Evolutionary conservation across 164 flowering plant genomes (phyloP).

Genomic region (Chloranthus sessilifolius): DNA sequence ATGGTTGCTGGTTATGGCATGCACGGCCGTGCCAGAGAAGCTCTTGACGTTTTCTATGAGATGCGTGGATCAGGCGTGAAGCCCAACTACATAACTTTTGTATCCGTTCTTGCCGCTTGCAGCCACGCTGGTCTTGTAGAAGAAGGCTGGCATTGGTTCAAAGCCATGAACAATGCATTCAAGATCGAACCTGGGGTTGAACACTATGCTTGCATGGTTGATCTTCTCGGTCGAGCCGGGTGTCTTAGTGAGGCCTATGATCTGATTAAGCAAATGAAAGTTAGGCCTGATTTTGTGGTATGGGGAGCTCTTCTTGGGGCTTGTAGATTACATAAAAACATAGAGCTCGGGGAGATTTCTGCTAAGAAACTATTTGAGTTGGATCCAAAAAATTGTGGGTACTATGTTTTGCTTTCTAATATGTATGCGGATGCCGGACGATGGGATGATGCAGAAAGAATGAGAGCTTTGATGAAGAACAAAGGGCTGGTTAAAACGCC

Average conservation of each 20-base stretch:
- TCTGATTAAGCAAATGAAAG: conserved; percentile 57
- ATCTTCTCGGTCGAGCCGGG: conserved; percentile 84
- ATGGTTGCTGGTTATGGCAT: conserved; percentile 81
- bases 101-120: conserved; percentile 80
- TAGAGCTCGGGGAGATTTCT: conserved; percentile 72
- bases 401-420: conserved; percentile 74
- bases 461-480: conserved; percentile 49
- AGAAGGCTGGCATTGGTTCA: conserved; percentile 79
- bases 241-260: conserved; percentile 51
- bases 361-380: conserved; percentile 65
- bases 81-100: conserved; percentile 76
- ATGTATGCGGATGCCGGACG: conserved; percentile 86
- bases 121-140: conserved; percentile 74
- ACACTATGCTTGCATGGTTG: conserved; percentile 87
- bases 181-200: conserved; percentile 64
- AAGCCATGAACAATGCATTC: conserved; percentile 47
- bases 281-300: conserved; percentile 65
- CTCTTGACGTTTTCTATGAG: conserved; percentile 51
- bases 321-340: conserved; percentile 74
- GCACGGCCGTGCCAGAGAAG: conserved; percentile 72
- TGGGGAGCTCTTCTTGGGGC: conserved; percentile 90
- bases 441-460: conserved; percentile 71
- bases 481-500: conserved; percentile 62
- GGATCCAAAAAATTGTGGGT: conserved; percentile 73
- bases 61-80: conserved; percentile 47